Conservation (phyloP, 192 early-diverging fungal genomes). For the Bifiguratus adelaidae region DNA sequence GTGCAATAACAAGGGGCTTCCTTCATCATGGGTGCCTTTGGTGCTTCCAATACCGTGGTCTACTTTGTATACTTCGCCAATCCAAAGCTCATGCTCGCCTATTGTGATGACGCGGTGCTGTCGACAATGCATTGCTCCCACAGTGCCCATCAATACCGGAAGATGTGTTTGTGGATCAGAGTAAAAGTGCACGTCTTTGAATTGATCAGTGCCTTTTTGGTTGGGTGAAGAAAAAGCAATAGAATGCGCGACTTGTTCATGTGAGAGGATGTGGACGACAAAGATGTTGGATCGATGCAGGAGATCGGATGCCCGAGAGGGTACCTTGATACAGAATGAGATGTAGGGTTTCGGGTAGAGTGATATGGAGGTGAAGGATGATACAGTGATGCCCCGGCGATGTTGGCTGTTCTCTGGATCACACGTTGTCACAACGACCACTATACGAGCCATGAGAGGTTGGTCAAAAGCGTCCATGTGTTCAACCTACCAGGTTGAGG, state of each 20-base stretch:
- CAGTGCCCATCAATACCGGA: constrained; percentile 39
- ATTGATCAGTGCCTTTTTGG: constrained; percentile 27
- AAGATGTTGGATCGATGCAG: constrained; percentile 36
- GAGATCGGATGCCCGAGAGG: constrained; percentile 42
- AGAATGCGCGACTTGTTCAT: constrained; percentile 41
- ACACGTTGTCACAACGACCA: constrained; percentile 40
- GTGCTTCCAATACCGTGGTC: constrained; percentile 36
- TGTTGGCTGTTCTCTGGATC: constrained; percentile 14
- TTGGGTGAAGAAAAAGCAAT: constrained; percentile 46
- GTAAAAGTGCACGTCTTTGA: constrained; percentile 26
- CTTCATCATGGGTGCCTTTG: constrained; percentile 13
- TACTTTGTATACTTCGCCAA: constrained; percentile 40
- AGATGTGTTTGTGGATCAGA: constrained; percentile 29
- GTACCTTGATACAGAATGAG: constrained; percentile 48
- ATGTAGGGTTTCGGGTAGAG: constrained; percentile 45
- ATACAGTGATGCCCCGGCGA: constrained; percentile 50
- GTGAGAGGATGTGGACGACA: constrained; percentile 46
- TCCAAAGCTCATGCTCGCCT: constrained; percentile 59
- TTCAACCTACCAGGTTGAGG: constrained; percentile 37
- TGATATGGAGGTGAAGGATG: constrained; percentile 55
- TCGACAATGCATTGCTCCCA: constrained; percentile 49
- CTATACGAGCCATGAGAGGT: not conserved
- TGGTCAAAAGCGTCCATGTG: not conserved
- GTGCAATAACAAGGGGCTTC: constrained; percentile 31
- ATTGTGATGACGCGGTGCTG: constrained; percentile 27